These are phyloP conservation scores for Sarcomyxa edulis DNA, from an alignment of 768 basidiomycete genomes.

Conservation along the genomic window DNA sequence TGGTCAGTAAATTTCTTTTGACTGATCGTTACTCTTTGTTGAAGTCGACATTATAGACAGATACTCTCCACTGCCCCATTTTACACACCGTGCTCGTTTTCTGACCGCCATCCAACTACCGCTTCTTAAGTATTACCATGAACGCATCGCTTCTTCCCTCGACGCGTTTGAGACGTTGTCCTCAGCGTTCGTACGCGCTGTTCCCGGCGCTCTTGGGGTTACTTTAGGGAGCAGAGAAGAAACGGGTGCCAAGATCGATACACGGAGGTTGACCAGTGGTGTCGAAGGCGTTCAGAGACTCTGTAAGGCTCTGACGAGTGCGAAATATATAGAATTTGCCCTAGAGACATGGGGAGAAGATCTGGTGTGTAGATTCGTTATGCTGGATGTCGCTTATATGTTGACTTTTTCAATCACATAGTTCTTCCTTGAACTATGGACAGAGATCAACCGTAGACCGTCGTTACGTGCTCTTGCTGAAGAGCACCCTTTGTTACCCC, in stretches of 20 bases:
- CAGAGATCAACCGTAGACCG: slow-evolving; percentile 62
- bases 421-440: slow-evolving; percentile 93
- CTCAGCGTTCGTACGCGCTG: slow-evolving; percentile 80
- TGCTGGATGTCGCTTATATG: slow-evolving; percentile 4
- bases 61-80: slow-evolving; percentile 80
- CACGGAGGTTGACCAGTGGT: slow-evolving; percentile 70
- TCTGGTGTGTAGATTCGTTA: slow-evolving; percentile 46
- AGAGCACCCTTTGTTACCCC: slow-evolving; percentile 45
- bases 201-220: slow-evolving; percentile 84
- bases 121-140: slow-evolving; percentile 69
- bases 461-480: slow-evolving; percentile 52
- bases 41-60: slow-evolving; percentile 54
- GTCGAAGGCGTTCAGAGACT: slow-evolving; percentile 79
- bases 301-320: slow-evolving; percentile 82
- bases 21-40: background rate
- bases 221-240: slow-evolving; percentile 38
- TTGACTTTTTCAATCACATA: slow-evolving; percentile 21
- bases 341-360: slow-evolving; percentile 90
- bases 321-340: slow-evolving; percentile 61
- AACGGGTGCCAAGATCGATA: slow-evolving; percentile 41
- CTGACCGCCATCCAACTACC: slow-evolving; percentile 83
- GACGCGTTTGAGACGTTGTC: slow-evolving; percentile 94
- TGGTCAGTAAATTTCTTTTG: slow-evolving; percentile 37
- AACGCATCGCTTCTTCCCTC: slow-evolving; percentile 75
- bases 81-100: slow-evolving; percentile 77